phyloP scores from a whole-genome alignment of 2,329 filamentous ascomycete genomes.

The Ploettnerulaceae sp. region DNA sequence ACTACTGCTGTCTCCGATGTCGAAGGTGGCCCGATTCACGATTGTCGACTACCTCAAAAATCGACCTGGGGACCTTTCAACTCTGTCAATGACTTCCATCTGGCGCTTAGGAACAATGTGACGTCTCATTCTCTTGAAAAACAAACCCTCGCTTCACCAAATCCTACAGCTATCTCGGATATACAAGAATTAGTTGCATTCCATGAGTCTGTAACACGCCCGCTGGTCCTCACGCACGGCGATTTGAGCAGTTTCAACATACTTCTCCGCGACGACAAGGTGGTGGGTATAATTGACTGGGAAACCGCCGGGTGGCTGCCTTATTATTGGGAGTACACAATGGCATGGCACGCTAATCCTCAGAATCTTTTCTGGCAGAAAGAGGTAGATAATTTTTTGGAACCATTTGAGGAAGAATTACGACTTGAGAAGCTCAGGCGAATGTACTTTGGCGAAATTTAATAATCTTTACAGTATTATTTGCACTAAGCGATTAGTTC shows the following conservation, averaged over 20 bases:
- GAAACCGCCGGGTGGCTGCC: conserved; percentile 39
- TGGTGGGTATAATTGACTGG: conserved; percentile 41
- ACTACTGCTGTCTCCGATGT: background rate
- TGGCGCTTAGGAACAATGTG: background rate
- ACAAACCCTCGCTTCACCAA: conserved; percentile 5
- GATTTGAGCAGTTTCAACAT: conserved; percentile 46
- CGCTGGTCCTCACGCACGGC: conserved; percentile 37
- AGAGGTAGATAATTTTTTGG: conserved; percentile 39
- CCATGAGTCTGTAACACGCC: conserved; percentile 7
- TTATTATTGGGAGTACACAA: conserved; percentile 39
- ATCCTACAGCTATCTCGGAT: conserved; percentile 6
- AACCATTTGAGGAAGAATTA: conserved; percentile 36
- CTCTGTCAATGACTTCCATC: conserved; percentile 8
- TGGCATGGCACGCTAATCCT: conserved; percentile 38
- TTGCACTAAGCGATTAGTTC: conserved; percentile 5
- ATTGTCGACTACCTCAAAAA: background rate
- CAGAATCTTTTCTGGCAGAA: conserved; percentile 24
- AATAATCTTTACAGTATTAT: conserved; percentile 8
- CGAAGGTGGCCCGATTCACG: conserved; percentile 4
- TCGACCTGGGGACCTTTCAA: conserved; percentile 4
- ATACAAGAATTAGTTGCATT: conserved; percentile 7
- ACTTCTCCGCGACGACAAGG: conserved; percentile 34
- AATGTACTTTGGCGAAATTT: too few species aligned
- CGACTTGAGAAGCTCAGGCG: conserved; percentile 38
- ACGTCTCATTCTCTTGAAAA: conserved; percentile 2